Percentiles rank a stretch among this genome's conserved stretches.
Evolutionary conservation across 179 eudicot species (phyloP).

Genomic region (Amaranthus tricolor): DNA sequence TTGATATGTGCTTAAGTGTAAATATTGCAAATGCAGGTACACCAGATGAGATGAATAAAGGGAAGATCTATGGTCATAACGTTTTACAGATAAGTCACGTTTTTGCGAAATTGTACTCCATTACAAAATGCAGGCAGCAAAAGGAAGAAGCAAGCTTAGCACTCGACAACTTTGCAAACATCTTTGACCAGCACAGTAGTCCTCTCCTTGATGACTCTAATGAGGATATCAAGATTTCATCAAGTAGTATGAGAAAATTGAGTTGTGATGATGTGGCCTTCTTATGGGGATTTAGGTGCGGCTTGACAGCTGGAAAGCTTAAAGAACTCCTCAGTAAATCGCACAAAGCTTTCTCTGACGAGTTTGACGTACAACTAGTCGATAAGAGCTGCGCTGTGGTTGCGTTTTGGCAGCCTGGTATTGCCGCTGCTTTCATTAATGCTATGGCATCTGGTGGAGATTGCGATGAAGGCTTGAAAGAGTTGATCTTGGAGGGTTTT

Average conservation of each 20-base stretch:
- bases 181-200: slow-evolving; percentile 32
- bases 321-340: slow-evolving; percentile 45
- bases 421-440: slow-evolving; percentile 46
- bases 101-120: slow-evolving; percentile 68
- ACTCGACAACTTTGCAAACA: slow-evolving; percentile 45
- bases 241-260: slow-evolving; percentile 44
- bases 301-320: slow-evolving; percentile 48
- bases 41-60: slow-evolving; percentile 45
- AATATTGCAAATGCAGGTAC: slow-evolving; percentile 23
- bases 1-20: neutral
- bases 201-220: slow-evolving; percentile 31
- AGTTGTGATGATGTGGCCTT: slow-evolving; percentile 60
- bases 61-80: slow-evolving; percentile 57
- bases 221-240: slow-evolving; percentile 47
- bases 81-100: slow-evolving; percentile 64
- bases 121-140: slow-evolving; percentile 41
- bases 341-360: slow-evolving; percentile 54
- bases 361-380: slow-evolving; percentile 65
- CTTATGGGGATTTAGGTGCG: slow-evolving; percentile 80
- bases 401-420: slow-evolving; percentile 61
- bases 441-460: slow-evolving; percentile 50
- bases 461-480: slow-evolving; percentile 37
- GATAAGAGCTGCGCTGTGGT: slow-evolving; percentile 72
- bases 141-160: slow-evolving; percentile 24
- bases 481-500: slow-evolving; percentile 57